Percentiles rank a stretch among this genome's conserved stretches.
phyloP scores from a whole-genome alignment of 345 rosid genomes.

The Abelmoschus esculentus region DNA sequence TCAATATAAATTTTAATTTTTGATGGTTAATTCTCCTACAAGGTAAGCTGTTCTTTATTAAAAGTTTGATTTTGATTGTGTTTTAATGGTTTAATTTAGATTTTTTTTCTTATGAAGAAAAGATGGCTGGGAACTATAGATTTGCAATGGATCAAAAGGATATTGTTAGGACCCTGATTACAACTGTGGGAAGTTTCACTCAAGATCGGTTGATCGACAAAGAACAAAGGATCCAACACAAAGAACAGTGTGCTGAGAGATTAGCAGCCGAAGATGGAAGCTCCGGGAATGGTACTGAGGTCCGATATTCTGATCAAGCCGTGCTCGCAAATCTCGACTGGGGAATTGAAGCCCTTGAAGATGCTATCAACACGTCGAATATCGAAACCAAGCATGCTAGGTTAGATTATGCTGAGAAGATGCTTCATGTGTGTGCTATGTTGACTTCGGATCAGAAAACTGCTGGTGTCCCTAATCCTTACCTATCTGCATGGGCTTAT shows the following conservation, averaged over 20 bases:
- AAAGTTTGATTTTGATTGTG: background rate
- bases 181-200: conserved; percentile 36
- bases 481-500: conserved; percentile 70
- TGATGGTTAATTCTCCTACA: background rate
- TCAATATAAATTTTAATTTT: background rate
- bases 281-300: conserved; percentile 26
- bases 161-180: conserved; percentile 26
- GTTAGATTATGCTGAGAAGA: conserved; percentile 55
- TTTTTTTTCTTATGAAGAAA: background rate
- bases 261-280: conserved; percentile 51
- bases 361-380: conserved; percentile 52
- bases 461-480: conserved; percentile 63
- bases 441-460: conserved; percentile 41
- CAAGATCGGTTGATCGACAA: conserved; percentile 36
- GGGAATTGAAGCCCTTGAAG: conserved; percentile 72
- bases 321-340: conserved; percentile 57
- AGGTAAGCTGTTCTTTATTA: background rate
- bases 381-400: conserved; percentile 52
- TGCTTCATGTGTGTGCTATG: conserved; percentile 64
- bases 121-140: conserved; percentile 36
- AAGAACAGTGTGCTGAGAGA: conserved; percentile 64
- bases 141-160: conserved; percentile 43
- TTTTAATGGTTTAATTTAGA: background rate
- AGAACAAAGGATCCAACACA: conserved; percentile 42
- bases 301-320: conserved; percentile 60